A percentile compares a stretch with the other conserved stretches of the same genome.
These are phyloP conservation scores for Brasenia schreberi DNA, from an alignment of 164 flowering plant genomes.

Conservation along the genomic window DNA sequence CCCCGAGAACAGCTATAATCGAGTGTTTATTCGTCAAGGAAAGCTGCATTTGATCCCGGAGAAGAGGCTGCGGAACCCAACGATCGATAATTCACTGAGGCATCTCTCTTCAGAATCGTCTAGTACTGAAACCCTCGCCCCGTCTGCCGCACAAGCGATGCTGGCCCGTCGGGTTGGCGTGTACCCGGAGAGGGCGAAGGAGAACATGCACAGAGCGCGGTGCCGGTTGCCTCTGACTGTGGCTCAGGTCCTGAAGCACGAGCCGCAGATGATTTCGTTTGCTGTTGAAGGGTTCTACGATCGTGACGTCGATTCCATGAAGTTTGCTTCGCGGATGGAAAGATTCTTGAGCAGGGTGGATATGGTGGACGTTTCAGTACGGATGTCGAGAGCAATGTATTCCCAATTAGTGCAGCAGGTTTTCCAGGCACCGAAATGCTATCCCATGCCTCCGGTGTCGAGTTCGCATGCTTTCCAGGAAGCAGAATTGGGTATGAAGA, in stretches of 20 bases:
- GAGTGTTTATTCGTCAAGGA: conserved; percentile 59
- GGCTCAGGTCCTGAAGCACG: conserved; percentile 68
- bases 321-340: conserved; percentile 74
- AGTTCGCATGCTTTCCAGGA: conserved; percentile 36
- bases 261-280: conserved; percentile 59
- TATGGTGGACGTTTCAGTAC: conserved; percentile 42
- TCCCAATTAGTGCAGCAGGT: conserved; percentile 80
- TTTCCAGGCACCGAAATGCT: conserved; percentile 79
- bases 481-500: conserved; percentile 94
- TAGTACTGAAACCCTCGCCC: conserved; percentile 26
- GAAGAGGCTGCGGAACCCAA: background rate
- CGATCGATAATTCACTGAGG: background rate
- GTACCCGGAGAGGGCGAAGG: conserved; percentile 50
- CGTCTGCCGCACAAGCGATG: conserved; percentile 40
- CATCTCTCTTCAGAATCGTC: background rate
- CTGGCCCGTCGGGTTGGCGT: conserved; percentile 32
- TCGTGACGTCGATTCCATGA: conserved; percentile 82
- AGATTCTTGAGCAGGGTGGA: conserved; percentile 51
- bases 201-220: conserved; percentile 51
- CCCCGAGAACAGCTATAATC: conserved; percentile 47
- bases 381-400: conserved; percentile 88
- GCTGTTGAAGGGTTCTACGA: conserved; percentile 97
- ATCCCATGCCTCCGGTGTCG: conserved; percentile 50
- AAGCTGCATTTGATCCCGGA: conserved; percentile 48
- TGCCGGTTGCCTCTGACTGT: conserved; percentile 77